Evolutionary conservation across 2,329 filamentous ascomycete species (phyloP), one percentile per base, ranked within the genome.

Genomic region (Aureobasidium sp.): DNA sequence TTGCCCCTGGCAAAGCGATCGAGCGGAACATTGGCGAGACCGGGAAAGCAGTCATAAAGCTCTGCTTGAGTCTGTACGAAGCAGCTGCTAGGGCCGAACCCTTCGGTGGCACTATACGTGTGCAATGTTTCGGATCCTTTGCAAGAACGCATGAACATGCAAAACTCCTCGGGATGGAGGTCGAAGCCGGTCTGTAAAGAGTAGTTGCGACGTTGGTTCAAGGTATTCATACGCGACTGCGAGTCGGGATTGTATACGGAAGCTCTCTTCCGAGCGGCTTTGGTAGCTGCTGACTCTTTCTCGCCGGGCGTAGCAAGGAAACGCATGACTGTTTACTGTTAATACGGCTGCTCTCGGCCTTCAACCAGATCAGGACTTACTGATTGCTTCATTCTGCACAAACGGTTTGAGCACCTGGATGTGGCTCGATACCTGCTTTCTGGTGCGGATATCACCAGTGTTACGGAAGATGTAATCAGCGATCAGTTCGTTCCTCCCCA

Each of bases 351-450:
- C 25, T n/a, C 4, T 10, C 4, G n/a, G 21, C 23, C 4, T 11
- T 4, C 15, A n/a, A 35, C 42, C 5, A 46, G 23, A 23, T n/a
- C 2, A 15, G 13, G 23, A 55, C 53, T 49, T 57, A 61, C 58
- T 51, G 62, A 77, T 73, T 29, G 78, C 77, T 62, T 82, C 77
- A 5, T 77, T 74, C 63, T 76, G 75, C 38, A 85, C 72, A 62
- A 82, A 79, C 13, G 76, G 77, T 68, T 83, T 83, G 21, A 86
- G 73, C 2, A 85, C 82, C 69, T 86, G 83, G 27, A 85, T 78
- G 67, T 86, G 83, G 65, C 83, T 86, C 0, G 83, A 85, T 4
- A 86, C 80, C 67, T 85, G 81, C 69, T 86, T 86, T 54, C 83
- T 75, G 17, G 70, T 72, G 57, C 83, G 75, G 27, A 66, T 67